Evolutionary conservation across 371 early-diverging fungal species (phyloP), one percentile per base, ranked within the genome.

Genomic region (Chytridium lagenaria): DNA sequence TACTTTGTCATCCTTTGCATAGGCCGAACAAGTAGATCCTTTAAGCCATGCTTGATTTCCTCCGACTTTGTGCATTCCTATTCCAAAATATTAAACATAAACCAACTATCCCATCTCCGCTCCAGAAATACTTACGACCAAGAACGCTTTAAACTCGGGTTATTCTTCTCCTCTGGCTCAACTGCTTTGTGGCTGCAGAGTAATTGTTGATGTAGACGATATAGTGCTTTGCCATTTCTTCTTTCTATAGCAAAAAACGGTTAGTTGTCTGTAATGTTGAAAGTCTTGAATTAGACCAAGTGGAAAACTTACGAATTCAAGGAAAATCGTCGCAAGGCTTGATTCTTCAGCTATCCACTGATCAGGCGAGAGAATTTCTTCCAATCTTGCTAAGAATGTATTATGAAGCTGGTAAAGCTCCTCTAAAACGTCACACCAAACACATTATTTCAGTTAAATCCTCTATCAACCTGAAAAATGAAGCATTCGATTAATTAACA

Each of bases 1-100:
- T 83, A 84, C 28, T 83, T 70, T 0, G 86, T 84, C 40, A 83
- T 75, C 52, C 82, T 78, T 40, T 86, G 86, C 83, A 86, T 81
- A 5, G 86, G 86, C 55, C 82, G 78, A 57, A 83, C 76, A 0
- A 86, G 71, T 68, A 86, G 59, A 39, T 86, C 86, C 50, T 83
- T 76, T 34, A 86, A 64, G 23, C 67, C 65, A 1, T 79, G 76
- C 64, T 84, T 84, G 44, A 69, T 74, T 39, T 70, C 70, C 28
- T 50, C 51, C 1, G 38, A 37, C 57, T 66, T 69, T 51, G 34
- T 44, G 36, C 69, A 70, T 10, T 74, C 70, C 67, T 67, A 40
- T 23, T 3, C 2, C 10, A 15, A 26, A 55, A 55, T 5, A 7
- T 16, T 10, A 55, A 26, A 7, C 55, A 15, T 28, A n/a, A n/a